Evolutionary conservation across 805 yeast genomes (phyloP).

Genomic region (Clavispora phyllophila): DNA sequence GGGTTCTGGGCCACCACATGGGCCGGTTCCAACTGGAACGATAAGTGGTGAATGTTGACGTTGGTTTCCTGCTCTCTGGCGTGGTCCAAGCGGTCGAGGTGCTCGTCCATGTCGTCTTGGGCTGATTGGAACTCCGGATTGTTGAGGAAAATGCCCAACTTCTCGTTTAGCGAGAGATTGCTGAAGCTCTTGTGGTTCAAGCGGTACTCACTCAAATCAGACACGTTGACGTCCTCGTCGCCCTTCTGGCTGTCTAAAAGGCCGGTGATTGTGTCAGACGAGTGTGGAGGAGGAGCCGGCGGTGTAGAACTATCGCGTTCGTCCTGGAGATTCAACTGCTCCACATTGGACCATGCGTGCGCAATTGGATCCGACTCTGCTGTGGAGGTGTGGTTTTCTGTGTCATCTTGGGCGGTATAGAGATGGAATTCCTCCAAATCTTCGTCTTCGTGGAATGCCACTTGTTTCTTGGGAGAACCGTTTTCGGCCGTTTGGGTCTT

Average conservation of each 20-base stretch:
- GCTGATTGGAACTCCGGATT: conserved; percentile 7
- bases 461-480: conserved; percentile 36
- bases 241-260: conserved; percentile 41
- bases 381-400: not conserved
- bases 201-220: conserved; percentile 50
- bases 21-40: conserved; percentile 20
- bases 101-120: conserved; percentile 30
- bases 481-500: conserved; percentile 16
- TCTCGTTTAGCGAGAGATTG: conserved; percentile 39
- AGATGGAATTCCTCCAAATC: conserved; percentile 11
- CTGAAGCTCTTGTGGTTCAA: conserved; percentile 22
- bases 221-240: conserved; percentile 14
- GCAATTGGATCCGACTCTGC: not conserved
- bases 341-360: conserved; percentile 13
- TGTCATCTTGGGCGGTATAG: conserved; percentile 3
- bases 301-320: conserved; percentile 2
- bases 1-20: conserved; percentile 22
- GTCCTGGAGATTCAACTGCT: conserved; percentile 3
- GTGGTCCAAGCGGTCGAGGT: conserved; percentile 26
- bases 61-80: conserved; percentile 24
- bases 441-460: conserved; percentile 22
- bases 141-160: conserved; percentile 39
- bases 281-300: conserved; percentile 16
- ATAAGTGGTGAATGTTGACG: conserved; percentile 31
- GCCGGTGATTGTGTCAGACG: conserved; percentile 15